Base-by-base conservation (phyloP, 768 basidiomycete genomes). In the Russula emetica region DNA sequence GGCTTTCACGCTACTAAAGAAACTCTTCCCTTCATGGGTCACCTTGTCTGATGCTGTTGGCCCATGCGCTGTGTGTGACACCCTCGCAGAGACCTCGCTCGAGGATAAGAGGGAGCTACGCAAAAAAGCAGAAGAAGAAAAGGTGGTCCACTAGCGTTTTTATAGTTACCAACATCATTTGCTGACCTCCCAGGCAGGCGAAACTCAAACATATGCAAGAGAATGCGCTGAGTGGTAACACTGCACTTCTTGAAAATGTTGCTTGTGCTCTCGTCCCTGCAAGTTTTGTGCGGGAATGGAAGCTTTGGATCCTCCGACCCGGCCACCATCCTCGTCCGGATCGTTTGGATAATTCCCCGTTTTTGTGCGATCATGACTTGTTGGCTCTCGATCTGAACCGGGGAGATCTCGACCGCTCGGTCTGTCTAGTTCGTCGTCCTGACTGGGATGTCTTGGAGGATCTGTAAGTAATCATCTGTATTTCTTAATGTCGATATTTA, bases 81-180 rank as follows among this genome's bases (percentile, higher is more conserved):
- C 79, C 2, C 72, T 78, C 13, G 75, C 82, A 22, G 79, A 83
- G 55, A 78, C 76, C 38, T 84, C 82, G 8, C 83, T 80, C 69
- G 85, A 84, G 69, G 85, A 84, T 64, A 87, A 82, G 69, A 81
- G 79, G 45, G 85, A 83, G 66, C 66, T 80, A 47, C 84, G 87
- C 45, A 85, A 79, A 71, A 81, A 78, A 61, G 87, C 87, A 28
- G 91, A 91, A 71, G 84, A 87, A 22, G 91, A 92, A 75, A 92
- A 90, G 84, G 91, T 87, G 59, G 32, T 40, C 8, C n/a, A 26
- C 11, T 34, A 24, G 22, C 14, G 4, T 1, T 34, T 28, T 52
- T 14, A 6, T 45, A 24, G 10, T 58, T 30, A 36, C 56, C 50
- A n/a, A n/a, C 5, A 11, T 44, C 13, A 22, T 44, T 7, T 47